These are phyloP conservation scores for Protomyces inouyei DNA, from an alignment of 1,139 yeast species.

Conservation along the genomic window DNA sequence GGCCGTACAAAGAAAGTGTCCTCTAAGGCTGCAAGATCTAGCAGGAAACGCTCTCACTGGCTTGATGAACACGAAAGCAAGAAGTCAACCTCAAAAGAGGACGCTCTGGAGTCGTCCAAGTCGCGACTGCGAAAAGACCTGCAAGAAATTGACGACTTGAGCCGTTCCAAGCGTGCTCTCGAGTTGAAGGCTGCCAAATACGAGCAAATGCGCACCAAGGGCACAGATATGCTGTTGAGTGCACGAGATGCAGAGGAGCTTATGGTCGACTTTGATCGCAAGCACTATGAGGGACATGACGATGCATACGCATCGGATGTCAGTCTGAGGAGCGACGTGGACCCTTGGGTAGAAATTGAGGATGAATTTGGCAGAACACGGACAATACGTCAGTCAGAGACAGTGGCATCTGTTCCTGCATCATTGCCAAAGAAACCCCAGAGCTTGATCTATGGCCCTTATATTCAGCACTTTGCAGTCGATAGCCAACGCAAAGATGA, in stretches of 20 bases:
- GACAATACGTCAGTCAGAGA: slow-evolving; percentile 4
- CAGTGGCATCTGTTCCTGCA: not conserved
- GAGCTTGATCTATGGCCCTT: slow-evolving; percentile 10
- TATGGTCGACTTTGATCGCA: slow-evolving; percentile 23
- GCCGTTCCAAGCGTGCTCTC: slow-evolving; percentile 8
- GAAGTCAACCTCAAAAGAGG: not conserved
- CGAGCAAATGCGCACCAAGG: slow-evolving; percentile 17
- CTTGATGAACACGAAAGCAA: not conserved
- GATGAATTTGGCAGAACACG: slow-evolving; percentile 25
- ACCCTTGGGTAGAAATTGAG: slow-evolving; percentile 20
- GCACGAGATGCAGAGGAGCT: slow-evolving; percentile 16
- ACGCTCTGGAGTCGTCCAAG: not conserved
- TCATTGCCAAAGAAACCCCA: not conserved
- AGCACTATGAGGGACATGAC: slow-evolving; percentile 17
- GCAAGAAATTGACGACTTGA: slow-evolving; percentile 2
- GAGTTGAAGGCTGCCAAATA: slow-evolving; percentile 14
- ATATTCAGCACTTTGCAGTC: slow-evolving; percentile 14
- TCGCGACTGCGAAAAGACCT: not conserved
- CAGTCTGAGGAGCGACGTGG: not conserved
- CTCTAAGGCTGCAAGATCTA: not conserved
- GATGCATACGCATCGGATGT: not conserved
- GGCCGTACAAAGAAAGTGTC: not conserved
- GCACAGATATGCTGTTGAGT: slow-evolving; percentile 17
- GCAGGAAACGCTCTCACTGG: not conserved
- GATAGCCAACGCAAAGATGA: slow-evolving; percentile 14